Percentiles rank a stretch among this genome's conserved stretches.
phyloP scores from a whole-genome alignment of 2,329 filamentous ascomycete genomes.

The Penicillium sp. region DNA sequence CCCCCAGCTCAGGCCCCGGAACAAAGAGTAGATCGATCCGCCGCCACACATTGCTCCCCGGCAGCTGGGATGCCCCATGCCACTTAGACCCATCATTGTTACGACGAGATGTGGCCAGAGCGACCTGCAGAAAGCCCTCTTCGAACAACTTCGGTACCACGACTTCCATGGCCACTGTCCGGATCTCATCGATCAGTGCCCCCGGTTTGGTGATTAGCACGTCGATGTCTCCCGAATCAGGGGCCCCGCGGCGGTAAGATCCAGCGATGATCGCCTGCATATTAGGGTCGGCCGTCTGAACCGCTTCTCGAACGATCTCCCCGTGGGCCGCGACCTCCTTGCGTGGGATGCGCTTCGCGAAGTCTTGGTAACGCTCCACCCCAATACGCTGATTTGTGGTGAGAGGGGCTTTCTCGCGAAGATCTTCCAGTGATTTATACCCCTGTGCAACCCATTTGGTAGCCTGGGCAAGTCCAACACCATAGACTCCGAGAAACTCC shows the following conservation, averaged over 20 bases:
- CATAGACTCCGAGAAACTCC: conserved; percentile 78
- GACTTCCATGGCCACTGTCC: conserved; percentile 62
- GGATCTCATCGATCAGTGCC: conserved; percentile 62
- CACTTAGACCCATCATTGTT: conserved; percentile 71
- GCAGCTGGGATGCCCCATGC: conserved; percentile 82
- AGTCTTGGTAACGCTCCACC: conserved; percentile 78
- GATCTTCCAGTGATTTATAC: conserved; percentile 72
- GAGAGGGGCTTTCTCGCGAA: conserved; percentile 65
- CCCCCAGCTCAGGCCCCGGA: conserved; percentile 77
- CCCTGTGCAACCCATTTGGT: conserved; percentile 77
- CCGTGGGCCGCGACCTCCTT: conserved; percentile 74
- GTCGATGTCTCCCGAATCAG: conserved; percentile 80
- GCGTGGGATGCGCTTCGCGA: conserved; percentile 77
- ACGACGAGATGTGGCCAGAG: conserved; percentile 64
- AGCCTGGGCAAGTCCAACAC: conserved; percentile 72
- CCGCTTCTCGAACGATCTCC: conserved; percentile 62
- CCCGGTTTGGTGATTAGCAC: conserved; percentile 75
- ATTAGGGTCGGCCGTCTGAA: conserved; percentile 62
- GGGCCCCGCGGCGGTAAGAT: conserved; percentile 80
- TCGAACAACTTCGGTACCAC: conserved; percentile 67
- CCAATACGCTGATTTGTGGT: conserved; percentile 74
- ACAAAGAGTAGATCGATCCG: conserved; percentile 86
- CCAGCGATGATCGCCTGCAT: conserved; percentile 78
- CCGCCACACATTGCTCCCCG: conserved; percentile 67
- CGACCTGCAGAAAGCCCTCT: conserved; percentile 69